Evolutionary conservation across 2,329 filamentous ascomycete genomes (phyloP).

Genomic region (Tolypocladium capitatum): DNA sequence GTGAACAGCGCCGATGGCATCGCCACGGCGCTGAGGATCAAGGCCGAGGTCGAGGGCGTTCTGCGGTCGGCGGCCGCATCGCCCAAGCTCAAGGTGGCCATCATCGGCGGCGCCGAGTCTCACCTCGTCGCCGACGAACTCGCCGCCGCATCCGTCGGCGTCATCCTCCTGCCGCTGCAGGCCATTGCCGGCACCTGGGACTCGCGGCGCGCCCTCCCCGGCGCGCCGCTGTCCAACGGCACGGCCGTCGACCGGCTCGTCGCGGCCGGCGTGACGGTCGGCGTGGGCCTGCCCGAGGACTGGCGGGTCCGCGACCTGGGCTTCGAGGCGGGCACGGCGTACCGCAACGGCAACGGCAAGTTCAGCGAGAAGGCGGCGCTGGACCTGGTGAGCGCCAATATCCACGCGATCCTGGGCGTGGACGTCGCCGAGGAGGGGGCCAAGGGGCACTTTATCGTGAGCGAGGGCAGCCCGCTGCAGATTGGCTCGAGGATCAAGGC

Average conservation of each 20-base stretch:
- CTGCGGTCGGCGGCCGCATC: constrained; percentile 8
- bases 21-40: constrained; percentile 43
- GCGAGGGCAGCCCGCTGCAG: constrained; percentile 49
- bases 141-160: constrained; percentile 39
- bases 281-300: constrained; percentile 46
- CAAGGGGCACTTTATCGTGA: constrained; percentile 43
- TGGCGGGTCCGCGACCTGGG: constrained; percentile 48
- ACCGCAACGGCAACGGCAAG: constrained; percentile 39
- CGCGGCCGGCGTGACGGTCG: constrained; percentile 43
- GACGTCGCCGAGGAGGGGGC: constrained; percentile 14
- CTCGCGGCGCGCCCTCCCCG: constrained; percentile 45
- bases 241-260: constrained; percentile 45
- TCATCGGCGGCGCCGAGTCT: constrained; percentile 51
- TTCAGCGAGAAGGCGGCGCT: constrained; percentile 42
- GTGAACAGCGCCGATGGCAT: constrained; percentile 52
- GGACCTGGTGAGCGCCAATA: constrained; percentile 40
- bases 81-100: constrained; percentile 34
- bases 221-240: constrained; percentile 53
- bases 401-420: constrained; percentile 44
- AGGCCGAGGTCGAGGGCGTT: constrained; percentile 37
- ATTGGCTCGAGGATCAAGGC: constrained; percentile 43
- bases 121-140: constrained; percentile 45
- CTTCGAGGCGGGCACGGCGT: constrained; percentile 45
- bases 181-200: constrained; percentile 45
- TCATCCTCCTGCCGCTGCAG: constrained; percentile 47